Conservation (phyloP, 164 flowering plant species). For the Aristolochia fimbriata region DNA sequence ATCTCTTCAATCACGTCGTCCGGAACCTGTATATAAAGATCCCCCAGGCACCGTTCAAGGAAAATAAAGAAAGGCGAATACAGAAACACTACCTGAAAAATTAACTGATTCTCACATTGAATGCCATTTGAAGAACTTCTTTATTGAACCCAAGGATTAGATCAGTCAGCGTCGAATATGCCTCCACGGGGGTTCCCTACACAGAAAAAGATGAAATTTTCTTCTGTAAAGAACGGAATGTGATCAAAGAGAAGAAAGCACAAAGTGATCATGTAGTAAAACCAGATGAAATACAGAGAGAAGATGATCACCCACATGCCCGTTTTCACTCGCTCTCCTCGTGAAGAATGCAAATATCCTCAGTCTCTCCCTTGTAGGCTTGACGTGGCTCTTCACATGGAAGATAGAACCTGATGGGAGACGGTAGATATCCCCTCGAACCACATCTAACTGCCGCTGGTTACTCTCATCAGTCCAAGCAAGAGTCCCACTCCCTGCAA, state of each 20-base stretch:
- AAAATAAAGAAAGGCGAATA: neutral
- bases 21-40: slow-evolving; percentile 39
- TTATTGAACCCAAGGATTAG: slow-evolving; percentile 59
- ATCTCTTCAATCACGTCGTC: slow-evolving; percentile 47
- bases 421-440: slow-evolving; percentile 53
- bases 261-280: neutral
- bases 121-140: slow-evolving; percentile 51
- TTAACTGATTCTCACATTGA: slow-evolving; percentile 32
- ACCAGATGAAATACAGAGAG: too few relatives aligned
- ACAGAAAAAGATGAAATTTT: neutral
- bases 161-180: slow-evolving; percentile 52
- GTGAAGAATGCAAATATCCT: slow-evolving; percentile 58
- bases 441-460: slow-evolving; percentile 10
- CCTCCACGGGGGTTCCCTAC: slow-evolving; percentile 34
- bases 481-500: slow-evolving; percentile 63
- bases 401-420: slow-evolving; percentile 50
- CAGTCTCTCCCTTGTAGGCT: slow-evolving; percentile 42
- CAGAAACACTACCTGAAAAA: neutral
- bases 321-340: slow-evolving; percentile 12
- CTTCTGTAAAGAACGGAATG: neutral
- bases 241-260: neutral
- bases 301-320: slow-evolving; percentile 16
- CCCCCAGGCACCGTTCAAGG: neutral
- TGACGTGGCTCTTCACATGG: slow-evolving; percentile 43
- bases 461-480: slow-evolving; percentile 39